Base-by-base conservation (phyloP, 768 basidiomycete genomes). In the Tulasnella sp. region DNA sequence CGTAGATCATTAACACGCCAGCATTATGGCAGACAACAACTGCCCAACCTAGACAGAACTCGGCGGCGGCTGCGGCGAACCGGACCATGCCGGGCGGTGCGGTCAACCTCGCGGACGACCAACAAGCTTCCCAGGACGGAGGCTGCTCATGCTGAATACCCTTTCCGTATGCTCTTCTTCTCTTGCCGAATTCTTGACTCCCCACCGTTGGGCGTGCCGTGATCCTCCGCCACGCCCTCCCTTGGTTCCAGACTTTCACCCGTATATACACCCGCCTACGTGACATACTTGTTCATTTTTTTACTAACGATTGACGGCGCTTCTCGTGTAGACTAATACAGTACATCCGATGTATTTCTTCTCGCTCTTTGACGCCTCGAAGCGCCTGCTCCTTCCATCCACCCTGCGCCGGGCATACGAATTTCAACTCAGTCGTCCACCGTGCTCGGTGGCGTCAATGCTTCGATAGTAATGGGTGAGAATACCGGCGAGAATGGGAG, bases 1-100 rank as follows among this genome's bases (percentile, higher is more conserved):
- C 44, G 38, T 81, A 87, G 86, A 86, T 87, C 72, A 82, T 97
- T 75, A 93, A 94, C 48, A 94, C 93, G 0, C 94, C 94, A 0
- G 92, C 92, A 84, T 86, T 97, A 73, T 96, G 94, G 94, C 73
- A 77, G 31, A 68, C 62, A 27, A 68, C 62, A 36, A 16, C 62
- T 18, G 62, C 62, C 12, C 82, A 85, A 24, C 73, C 46, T 31
- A 74, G 72, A 44, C 40, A 77, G 38, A 40, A n/a, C 34, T 52
- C 52, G 8, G 56, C 52, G 8, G 56, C 52, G 4, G 24, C 7
- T 12, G 76, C 76, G n/a, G 56, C 12, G 31, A 46, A 76, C 36
- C 39, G 68, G 46, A 71, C 46, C 31, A 82, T 82, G 81, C 82
- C 82, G 24, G 82, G 82, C 18, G 79, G 74, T 39, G 81, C 81